Base-by-base conservation (phyloP, 1,284 basidiomycete genomes). In the Amylostereum areolatum region DNA sequence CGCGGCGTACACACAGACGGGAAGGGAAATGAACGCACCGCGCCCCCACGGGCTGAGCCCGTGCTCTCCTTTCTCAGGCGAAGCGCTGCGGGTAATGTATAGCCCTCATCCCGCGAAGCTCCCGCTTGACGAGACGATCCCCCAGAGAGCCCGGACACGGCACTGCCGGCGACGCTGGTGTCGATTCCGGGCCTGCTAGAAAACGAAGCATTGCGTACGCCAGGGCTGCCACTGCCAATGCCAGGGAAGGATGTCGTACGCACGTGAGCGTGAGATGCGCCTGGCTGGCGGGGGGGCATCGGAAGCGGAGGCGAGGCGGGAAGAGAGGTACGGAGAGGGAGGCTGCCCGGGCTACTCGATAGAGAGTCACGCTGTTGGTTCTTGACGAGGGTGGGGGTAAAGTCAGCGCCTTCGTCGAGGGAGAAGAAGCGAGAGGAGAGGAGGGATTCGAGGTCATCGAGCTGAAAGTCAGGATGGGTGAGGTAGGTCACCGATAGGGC, bases 371-470 rank as follows among this genome's bases (percentile, higher is more conserved):
- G 67, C 49, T 79, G 77, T 48, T 73, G 73, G 55, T 77, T 75
- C 71, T 70, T 76, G 30, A 63, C 65, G 11, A 86, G 69, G 0
- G 84, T 87, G 1, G 82, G 83, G 6, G 80, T 80, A 57, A 84
- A 84, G 32, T 76, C 73, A 1, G 66, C 75, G 31, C 82, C 72
- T 57, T 72, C 55, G 41, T 78, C 68, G 73, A 80, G 71, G 2
- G 78, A 81, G 29, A 85, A 70, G 60, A 89, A 85, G n/a, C 80
- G 72, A 3, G 81, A 84, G 2, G 83, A 85, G 9, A 89, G 70
- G 2, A 89, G 65, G 2, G 80, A 82, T 64, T 90, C 88, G 33
- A 83, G 72, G 51, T 85, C 82, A 62, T 89, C 86, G 30, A 89
- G 67, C 54, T 80, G 74, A 68, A 89, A 90, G 59, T 77, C 71